These are phyloP conservation scores for Dendrobium officinale DNA, from an alignment of 106 monocot genomes.

Conservation along the genomic window DNA sequence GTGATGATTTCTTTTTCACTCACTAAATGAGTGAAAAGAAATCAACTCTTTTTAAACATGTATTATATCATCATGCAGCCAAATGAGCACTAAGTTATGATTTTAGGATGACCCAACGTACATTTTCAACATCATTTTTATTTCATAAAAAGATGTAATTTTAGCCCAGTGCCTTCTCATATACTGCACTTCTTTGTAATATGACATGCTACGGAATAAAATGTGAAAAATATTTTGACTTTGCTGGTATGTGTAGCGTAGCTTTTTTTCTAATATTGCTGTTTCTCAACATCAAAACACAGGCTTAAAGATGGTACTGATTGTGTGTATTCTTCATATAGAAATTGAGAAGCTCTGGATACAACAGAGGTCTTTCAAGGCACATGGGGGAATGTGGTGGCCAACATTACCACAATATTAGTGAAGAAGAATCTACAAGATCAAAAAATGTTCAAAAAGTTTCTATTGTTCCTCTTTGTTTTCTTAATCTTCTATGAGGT, in stretches of 20 bases:
- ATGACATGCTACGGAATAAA: neutral
- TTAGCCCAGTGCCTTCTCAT: neutral
- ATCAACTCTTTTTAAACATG: neutral
- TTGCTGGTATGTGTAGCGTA: neutral
- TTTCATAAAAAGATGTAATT: neutral
- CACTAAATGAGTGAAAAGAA: neutral
- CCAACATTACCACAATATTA: slow-evolving; percentile 14
- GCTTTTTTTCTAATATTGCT: neutral
- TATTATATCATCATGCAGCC: neutral
- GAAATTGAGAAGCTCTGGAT: slow-evolving; percentile 22
- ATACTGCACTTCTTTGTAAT: neutral
- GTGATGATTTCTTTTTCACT: too few species aligned
- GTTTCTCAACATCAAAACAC: neutral
- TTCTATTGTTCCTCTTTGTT: slow-evolving; percentile 50
- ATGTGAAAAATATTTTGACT: neutral
- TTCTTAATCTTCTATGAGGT: slow-evolving; percentile 81
- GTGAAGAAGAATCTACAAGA: slow-evolving; percentile 17
- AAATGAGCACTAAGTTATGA: neutral
- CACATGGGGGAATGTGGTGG: slow-evolving; percentile 32
- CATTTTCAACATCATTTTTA: neutral
- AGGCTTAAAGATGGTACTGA: neutral
- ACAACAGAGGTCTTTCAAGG: neutral
- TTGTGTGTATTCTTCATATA: slow-evolving; percentile 8
- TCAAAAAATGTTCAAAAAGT: slow-evolving; percentile 27
- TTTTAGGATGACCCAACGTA: neutral